phyloP scores from a whole-genome alignment of 495 filamentous ascomycete genomes.

The Hypomontagnella submonticulosa region DNA sequence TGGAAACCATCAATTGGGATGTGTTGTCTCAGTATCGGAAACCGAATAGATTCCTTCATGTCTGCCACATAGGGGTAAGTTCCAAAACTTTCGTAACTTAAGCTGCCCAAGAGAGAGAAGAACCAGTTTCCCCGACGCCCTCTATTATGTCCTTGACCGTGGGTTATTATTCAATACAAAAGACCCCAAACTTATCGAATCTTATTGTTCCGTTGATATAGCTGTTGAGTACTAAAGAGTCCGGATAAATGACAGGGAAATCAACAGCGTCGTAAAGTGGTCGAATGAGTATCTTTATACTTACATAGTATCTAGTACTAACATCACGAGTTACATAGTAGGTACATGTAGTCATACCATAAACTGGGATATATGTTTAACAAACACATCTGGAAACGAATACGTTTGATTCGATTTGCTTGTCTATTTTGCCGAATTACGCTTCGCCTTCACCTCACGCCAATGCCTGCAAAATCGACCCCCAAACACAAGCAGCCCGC shows the following conservation, averaged over 20 bases:
- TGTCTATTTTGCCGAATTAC: slow-evolving; percentile 32
- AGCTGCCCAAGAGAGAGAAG: neutral
- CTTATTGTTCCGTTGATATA: no score
- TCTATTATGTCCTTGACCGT: no score
- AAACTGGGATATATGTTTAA: no score
- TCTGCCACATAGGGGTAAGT: slow-evolving; percentile 11
- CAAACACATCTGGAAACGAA: slow-evolving; percentile 9
- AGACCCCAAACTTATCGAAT: no score
- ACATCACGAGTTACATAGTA: no score
- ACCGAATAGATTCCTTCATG: neutral
- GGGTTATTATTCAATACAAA: no score
- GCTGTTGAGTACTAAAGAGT: no score
- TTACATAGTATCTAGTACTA: neutral
- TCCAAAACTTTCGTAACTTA: neutral
- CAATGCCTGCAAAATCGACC: slow-evolving; percentile 26
- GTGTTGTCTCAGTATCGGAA: slow-evolving; percentile 2
- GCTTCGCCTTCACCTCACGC: slow-evolving; percentile 25
- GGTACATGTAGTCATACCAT: no score
- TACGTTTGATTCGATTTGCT: slow-evolving; percentile 29
- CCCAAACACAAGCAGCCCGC: slow-evolving; percentile 19
- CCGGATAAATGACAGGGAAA: no score
- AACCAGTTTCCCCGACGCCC: neutral
- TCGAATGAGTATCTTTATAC: no score
- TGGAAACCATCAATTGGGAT: no score
- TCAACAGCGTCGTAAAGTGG: no score